Evolutionary conservation across 2,329 filamentous ascomycete species (phyloP).

Genomic region (Monilinia laxa): DNA sequence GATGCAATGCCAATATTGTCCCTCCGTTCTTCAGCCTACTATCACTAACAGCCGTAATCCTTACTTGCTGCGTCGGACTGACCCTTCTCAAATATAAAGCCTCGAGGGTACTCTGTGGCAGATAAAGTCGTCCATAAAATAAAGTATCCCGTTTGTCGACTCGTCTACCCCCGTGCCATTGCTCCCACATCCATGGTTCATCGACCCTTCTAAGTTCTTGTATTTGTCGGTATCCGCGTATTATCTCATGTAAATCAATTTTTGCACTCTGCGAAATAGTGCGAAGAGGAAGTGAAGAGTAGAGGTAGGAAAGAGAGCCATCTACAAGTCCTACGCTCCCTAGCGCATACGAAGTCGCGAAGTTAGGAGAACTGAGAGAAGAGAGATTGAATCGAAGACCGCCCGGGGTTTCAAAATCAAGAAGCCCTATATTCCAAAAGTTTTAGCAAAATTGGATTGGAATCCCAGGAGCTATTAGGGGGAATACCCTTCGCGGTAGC

Average conservation of each 20-base stretch:
- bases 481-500: constrained; percentile 70
- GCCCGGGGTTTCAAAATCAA: constrained; percentile 83
- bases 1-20: constrained; percentile 69
- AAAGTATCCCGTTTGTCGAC: constrained; percentile 56
- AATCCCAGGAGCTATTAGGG: constrained; percentile 17
- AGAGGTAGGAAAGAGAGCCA: constrained; percentile 95
- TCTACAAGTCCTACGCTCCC: constrained; percentile 89
- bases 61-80: constrained; percentile 74
- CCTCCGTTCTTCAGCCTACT: constrained; percentile 71
- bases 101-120: constrained; percentile 82
- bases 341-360: constrained; percentile 90
- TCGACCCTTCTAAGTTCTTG: constrained; percentile 60
- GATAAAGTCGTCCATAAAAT: constrained; percentile 75
- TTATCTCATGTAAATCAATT: constrained; percentile 73
- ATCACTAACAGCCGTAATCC: constrained; percentile 76
- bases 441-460: constrained; percentile 28
- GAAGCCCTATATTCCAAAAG: constrained; percentile 57
- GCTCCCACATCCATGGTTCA: constrained; percentile 52
- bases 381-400: constrained; percentile 85
- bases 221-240: constrained; percentile 80
- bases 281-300: constrained; percentile 78
- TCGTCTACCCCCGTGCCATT: constrained; percentile 52
- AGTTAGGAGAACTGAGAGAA: constrained; percentile 87
- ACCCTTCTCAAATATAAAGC: constrained; percentile 79
- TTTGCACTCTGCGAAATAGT: constrained; percentile 68